Evolutionary conservation across 75 land plant species (phyloP).

Genomic region (Pinus albicaulis): DNA sequence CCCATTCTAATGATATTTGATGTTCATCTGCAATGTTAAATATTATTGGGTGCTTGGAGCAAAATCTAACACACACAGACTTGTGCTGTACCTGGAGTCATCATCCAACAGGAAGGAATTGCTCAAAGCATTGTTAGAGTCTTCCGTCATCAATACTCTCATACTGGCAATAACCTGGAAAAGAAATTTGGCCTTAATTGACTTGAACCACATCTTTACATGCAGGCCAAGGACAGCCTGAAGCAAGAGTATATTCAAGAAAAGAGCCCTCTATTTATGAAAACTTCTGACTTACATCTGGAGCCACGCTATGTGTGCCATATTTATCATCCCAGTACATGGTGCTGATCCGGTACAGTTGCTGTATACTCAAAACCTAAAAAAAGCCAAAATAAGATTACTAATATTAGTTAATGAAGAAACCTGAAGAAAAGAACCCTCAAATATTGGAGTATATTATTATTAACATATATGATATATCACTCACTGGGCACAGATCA

Average conservation of each 20-base stretch:
- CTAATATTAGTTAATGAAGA: neutral
- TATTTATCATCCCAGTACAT: constrained; percentile 97
- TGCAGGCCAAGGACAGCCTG: neutral
- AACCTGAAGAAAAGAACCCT: neutral
- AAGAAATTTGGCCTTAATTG: too few species aligned
- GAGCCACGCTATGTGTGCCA: constrained; percentile 90
- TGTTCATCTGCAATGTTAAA: neutral
- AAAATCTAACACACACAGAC: neutral
- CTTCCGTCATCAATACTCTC: constrained; percentile 80
- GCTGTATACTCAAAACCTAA: constrained; percentile 85
- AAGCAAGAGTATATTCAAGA: neutral
- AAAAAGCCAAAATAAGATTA: neutral
- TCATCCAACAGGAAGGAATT: constrained; percentile 97
- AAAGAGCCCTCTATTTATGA: neutral
- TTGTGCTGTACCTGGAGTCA: constrained; percentile 71
- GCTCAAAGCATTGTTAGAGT: constrained; percentile 57
- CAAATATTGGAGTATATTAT: too few species aligned
- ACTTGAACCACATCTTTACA: neutral
- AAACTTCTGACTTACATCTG: constrained; percentile 49
- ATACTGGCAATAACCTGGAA: constrained; percentile 85
- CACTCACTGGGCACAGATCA: constrained; percentile 73
- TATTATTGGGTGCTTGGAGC: neutral
- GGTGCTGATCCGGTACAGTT: constrained; percentile 93
- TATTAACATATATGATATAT: too few species aligned
- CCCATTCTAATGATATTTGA: neutral